Conservation (phyloP, 352 stramenopile genomes). For the Pythium scleroteichum region DNA sequence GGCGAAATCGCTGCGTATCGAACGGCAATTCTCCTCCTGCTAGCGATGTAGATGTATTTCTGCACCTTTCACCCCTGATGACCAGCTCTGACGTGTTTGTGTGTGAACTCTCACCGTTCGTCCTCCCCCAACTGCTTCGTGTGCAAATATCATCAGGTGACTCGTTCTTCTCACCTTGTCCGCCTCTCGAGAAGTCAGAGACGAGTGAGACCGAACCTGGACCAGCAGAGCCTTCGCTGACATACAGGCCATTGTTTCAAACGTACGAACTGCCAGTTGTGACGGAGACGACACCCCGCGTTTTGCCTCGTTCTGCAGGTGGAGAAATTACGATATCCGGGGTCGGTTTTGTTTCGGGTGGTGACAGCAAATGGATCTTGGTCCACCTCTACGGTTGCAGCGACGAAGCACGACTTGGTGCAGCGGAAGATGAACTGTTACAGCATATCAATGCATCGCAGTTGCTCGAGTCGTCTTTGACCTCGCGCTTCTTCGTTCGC, state of each 20-base stretch:
- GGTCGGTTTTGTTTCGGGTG: constrained; percentile 43
- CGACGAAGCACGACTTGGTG: too few species aligned
- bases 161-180: constrained; percentile 44
- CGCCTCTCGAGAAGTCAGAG: constrained; percentile 1
- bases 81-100: constrained; percentile 42
- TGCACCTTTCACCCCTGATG: constrained; percentile 63
- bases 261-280: constrained; percentile 52
- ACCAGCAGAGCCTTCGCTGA: not conserved
- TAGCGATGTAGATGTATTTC: constrained; percentile 56
- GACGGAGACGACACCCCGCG: constrained; percentile 38
- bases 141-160: constrained; percentile 71
- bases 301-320: constrained; percentile 57
- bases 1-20: constrained; percentile 5
- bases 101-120: constrained; percentile 34
- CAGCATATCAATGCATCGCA: constrained; percentile 4
- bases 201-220: too few species aligned
- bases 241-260: constrained; percentile 31
- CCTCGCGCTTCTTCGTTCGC: constrained; percentile 38
- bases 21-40: not conserved
- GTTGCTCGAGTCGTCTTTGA: not conserved
- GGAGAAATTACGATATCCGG: constrained; percentile 52
- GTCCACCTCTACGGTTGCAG: constrained; percentile 54
- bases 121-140: constrained; percentile 35
- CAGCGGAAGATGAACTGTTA: constrained; percentile 7
- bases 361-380: constrained; percentile 27